A percentile compares a stretch with the other conserved stretches of the same genome.
Conservation (phyloP, 1,139 yeast genomes). For the Meyerozyma smithsonii region DNA sequence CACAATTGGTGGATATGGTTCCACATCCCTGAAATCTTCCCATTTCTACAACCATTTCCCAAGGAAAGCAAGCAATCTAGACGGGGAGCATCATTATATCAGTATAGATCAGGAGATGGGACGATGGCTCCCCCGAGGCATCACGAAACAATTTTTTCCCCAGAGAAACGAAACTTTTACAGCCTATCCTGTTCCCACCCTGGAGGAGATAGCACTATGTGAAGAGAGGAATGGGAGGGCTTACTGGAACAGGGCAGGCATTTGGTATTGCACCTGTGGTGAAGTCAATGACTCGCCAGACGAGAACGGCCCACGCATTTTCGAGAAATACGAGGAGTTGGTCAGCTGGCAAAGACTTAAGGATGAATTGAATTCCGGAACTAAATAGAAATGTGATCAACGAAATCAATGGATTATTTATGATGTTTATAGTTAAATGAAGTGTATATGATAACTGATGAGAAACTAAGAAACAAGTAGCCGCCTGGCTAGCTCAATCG, state of each 20-base stretch:
- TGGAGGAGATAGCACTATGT: slow-evolving; percentile 25
- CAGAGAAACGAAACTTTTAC: slow-evolving; percentile 24
- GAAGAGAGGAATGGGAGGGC: slow-evolving; percentile 19
- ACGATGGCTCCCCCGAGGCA: slow-evolving; percentile 29
- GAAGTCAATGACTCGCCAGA: slow-evolving; percentile 8
- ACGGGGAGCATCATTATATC: slow-evolving; percentile 29
- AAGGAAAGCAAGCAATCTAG: slow-evolving; percentile 29
- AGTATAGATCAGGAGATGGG: slow-evolving; percentile 24
- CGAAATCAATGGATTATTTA: background rate
- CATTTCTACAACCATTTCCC: slow-evolving; percentile 32
- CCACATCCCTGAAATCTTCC: slow-evolving; percentile 21
- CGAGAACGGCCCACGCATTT: slow-evolving; percentile 13
- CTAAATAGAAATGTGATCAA: background rate
- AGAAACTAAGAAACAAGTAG: background rate
- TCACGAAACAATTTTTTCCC: slow-evolving; percentile 18
- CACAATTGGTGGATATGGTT: slow-evolving; percentile 16
- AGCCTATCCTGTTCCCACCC: slow-evolving; percentile 32
- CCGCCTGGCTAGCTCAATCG: slow-evolving; percentile 4
- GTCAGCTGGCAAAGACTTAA: slow-evolving; percentile 14
- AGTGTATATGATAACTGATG: background rate
- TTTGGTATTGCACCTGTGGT: slow-evolving; percentile 27
- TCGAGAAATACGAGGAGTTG: slow-evolving; percentile 16
- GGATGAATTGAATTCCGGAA: background rate
- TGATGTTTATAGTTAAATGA: background rate
- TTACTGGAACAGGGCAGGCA: slow-evolving; percentile 27